Conservation (phyloP, 345 rosid species). For the Populus pruinosa region DNA sequence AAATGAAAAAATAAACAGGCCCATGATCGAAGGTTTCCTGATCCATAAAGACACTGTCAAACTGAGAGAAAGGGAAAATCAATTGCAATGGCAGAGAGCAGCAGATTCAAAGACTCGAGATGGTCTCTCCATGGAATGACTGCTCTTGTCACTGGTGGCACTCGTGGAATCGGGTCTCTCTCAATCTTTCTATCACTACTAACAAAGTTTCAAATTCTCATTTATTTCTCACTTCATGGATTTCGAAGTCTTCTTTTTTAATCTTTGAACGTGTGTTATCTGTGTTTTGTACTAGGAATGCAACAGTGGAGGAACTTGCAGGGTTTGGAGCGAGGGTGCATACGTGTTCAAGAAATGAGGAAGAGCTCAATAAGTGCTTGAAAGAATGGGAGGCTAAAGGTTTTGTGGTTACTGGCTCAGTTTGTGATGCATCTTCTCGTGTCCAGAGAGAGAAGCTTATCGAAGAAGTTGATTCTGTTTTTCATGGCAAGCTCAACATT, state of each 20-base stretch:
- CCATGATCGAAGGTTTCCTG: background rate
- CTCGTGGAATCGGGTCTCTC: slow-evolving; percentile 80
- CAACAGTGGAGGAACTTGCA: slow-evolving; percentile 70
- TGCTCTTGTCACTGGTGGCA: slow-evolving; percentile 84
- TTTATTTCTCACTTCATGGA: background rate
- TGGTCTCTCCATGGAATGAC: slow-evolving; percentile 72
- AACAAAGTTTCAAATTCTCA: background rate
- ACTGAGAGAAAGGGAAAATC: background rate
- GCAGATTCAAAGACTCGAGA: slow-evolving; percentile 27
- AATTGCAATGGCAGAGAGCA: slow-evolving; percentile 29
- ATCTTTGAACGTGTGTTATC: background rate
- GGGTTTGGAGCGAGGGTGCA: slow-evolving; percentile 65
- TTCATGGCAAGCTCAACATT: slow-evolving; percentile 59
- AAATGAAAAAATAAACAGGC: no score
- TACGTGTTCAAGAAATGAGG: slow-evolving; percentile 74
- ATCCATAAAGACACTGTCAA: background rate
- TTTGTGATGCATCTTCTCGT: slow-evolving; percentile 56
- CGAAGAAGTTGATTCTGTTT: slow-evolving; percentile 45
- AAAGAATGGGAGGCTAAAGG: slow-evolving; percentile 57
- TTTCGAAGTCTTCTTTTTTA: background rate
- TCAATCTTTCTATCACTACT: background rate
- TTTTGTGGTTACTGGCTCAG: slow-evolving; percentile 62
- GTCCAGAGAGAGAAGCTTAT: slow-evolving; percentile 55
- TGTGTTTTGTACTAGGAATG: slow-evolving; percentile 34
- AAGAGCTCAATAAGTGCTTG: slow-evolving; percentile 55